Percentiles rank a stretch among this genome's conserved stretches.
Conservation (phyloP, 2,329 filamentous ascomycete species). For the Xylaria sp. region DNA sequence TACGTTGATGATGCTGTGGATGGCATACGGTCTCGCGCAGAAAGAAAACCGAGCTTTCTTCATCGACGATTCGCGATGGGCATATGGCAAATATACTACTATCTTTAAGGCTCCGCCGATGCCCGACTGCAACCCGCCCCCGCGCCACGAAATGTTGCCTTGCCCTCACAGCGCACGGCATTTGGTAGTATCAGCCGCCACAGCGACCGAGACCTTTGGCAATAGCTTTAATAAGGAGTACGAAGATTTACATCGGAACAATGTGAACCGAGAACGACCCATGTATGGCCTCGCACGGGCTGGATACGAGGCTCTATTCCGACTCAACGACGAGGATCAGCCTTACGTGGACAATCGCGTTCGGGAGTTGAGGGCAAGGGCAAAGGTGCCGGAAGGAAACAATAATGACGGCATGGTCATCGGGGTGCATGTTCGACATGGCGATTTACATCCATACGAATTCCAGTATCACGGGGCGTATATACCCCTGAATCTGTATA, state of each 20-base stretch:
- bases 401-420: slow-evolving; percentile 59
- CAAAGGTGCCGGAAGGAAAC: slow-evolving; percentile 45
- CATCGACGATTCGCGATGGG: slow-evolving; percentile 82
- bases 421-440: slow-evolving; percentile 78
- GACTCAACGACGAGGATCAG: slow-evolving; percentile 66
- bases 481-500: slow-evolving; percentile 72
- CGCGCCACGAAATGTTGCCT: slow-evolving; percentile 74
- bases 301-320: slow-evolving; percentile 76
- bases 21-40: slow-evolving; percentile 77
- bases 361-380: slow-evolving; percentile 54
- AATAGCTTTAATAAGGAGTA: slow-evolving; percentile 57
- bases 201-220: slow-evolving; percentile 66
- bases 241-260: slow-evolving; percentile 51
- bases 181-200: slow-evolving; percentile 72
- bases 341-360: slow-evolving; percentile 65
- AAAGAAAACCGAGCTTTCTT: slow-evolving; percentile 78
- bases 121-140: slow-evolving; percentile 70
- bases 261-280: slow-evolving; percentile 56
- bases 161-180: slow-evolving; percentile 78
- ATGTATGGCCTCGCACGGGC: slow-evolving; percentile 69
- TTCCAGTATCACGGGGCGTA: slow-evolving; percentile 78
- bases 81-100: slow-evolving; percentile 73
- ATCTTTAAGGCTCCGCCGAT: slow-evolving; percentile 71
- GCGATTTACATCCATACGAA: slow-evolving; percentile 77
- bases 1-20: slow-evolving; percentile 79